Percentiles rank a stretch among this genome's conserved stretches.
Evolutionary conservation across 106 monocot genomes (phyloP).

Genomic region (Allium fistulosum): DNA sequence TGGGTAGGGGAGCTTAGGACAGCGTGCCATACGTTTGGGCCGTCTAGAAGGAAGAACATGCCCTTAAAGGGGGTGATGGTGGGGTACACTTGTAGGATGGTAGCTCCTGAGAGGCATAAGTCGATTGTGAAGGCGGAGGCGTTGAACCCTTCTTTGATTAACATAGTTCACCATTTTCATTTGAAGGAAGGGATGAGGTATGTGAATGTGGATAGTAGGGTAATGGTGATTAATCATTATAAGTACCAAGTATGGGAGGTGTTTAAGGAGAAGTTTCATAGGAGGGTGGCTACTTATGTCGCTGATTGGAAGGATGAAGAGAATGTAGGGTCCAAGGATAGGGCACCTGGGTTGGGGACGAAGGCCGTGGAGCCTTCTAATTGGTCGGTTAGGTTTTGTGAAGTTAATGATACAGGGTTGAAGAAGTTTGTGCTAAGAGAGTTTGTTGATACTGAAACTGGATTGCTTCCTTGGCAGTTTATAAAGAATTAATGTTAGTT

Average conservation of each 20-base stretch:
- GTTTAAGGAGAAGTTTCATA: slow-evolving; percentile 97
- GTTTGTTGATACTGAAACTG: slow-evolving; percentile 38
- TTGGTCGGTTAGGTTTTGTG: slow-evolving; percentile 78
- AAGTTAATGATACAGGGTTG: slow-evolving; percentile 62
- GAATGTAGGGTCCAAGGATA: slow-evolving; percentile 84
- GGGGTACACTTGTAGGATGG: slow-evolving; percentile 77
- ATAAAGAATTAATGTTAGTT: no score
- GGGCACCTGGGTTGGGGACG: slow-evolving; percentile 83
- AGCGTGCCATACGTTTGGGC: slow-evolving; percentile 83
- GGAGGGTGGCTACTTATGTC: slow-evolving; percentile 85
- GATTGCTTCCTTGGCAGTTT: background rate
- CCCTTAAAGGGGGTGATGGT: slow-evolving; percentile 49
- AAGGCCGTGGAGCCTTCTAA: slow-evolving; percentile 78
- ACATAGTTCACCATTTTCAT: slow-evolving; percentile 93
- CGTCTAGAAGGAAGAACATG: slow-evolving; percentile 44
- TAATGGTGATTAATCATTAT: slow-evolving; percentile 95
- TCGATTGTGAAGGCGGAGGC: slow-evolving; percentile 76
- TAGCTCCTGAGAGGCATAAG: slow-evolving; percentile 84
- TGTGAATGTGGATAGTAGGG: slow-evolving; percentile 53
- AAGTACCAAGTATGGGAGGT: slow-evolving; percentile 99
- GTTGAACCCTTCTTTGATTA: slow-evolving; percentile 71
- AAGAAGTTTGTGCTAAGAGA: slow-evolving; percentile 46
- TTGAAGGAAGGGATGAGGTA: slow-evolving; percentile 55
- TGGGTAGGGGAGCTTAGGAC: slow-evolving; percentile 72
- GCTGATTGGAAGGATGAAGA: slow-evolving; percentile 90